These are phyloP conservation scores for Aureobasidium leucospermi DNA, from an alignment of 2,329 filamentous ascomycete species.

Conservation along the genomic window DNA sequence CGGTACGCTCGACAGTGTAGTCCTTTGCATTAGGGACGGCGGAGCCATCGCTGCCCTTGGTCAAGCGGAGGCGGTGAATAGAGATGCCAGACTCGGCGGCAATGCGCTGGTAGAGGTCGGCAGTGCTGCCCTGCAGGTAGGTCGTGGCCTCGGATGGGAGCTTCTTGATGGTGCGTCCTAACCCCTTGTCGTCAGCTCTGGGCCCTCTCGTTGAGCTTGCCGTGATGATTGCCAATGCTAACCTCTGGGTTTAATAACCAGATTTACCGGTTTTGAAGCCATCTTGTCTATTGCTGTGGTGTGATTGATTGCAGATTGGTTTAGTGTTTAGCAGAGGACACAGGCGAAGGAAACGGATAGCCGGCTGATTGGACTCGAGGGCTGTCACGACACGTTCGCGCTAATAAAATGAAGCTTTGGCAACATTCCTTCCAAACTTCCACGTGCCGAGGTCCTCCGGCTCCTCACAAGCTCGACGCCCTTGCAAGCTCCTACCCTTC, in stretches of 20 bases:
- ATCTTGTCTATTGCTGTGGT: not conserved
- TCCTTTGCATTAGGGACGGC: constrained; percentile 49
- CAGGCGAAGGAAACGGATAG: not conserved
- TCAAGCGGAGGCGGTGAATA: constrained; percentile 55
- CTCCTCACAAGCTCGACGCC: not conserved
- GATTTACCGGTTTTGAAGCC: constrained; percentile 36
- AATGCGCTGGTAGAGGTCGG: constrained; percentile 52
- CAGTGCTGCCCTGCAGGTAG: constrained; percentile 42
- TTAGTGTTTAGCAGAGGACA: not conserved
- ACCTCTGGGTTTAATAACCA: constrained; percentile 42
- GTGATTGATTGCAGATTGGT: not conserved
- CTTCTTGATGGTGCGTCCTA: constrained; percentile 55
- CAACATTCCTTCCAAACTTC: not conserved
- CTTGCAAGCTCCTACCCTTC: not conserved
- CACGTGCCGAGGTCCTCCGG: constrained; percentile 2
- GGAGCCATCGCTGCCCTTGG: constrained; percentile 56
- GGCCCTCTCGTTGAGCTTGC: not conserved
- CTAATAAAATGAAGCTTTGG: constrained; percentile 2
- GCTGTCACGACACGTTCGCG: not conserved
- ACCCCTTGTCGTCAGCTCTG: constrained; percentile 4
- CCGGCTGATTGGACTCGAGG: not conserved
- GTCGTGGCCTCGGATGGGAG: constrained; percentile 52
- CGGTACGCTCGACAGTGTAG: constrained; percentile 47
- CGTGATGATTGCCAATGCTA: not conserved
- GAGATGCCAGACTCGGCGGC: constrained; percentile 48